Conservation (phyloP, 306 rosid genomes). For the Dicorynia guianensis region DNA sequence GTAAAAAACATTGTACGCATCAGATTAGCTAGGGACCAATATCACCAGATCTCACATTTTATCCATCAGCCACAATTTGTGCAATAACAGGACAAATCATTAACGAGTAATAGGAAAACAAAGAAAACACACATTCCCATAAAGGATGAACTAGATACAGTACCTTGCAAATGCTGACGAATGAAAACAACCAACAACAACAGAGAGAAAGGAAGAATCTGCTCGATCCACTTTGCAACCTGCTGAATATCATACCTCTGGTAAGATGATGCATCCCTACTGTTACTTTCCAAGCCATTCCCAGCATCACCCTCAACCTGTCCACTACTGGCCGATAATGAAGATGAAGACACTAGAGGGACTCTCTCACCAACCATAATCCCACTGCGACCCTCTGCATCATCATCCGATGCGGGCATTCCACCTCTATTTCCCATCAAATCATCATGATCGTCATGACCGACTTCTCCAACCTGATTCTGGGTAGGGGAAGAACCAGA, state of each 20-base stretch:
- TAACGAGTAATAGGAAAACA: constrained; percentile 1
- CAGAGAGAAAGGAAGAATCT: constrained; percentile 86
- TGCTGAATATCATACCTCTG: constrained; percentile 91
- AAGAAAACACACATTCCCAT: background rate
- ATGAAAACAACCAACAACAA: constrained; percentile 80
- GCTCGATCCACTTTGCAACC: constrained; percentile 83
- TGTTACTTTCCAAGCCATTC: constrained; percentile 48
- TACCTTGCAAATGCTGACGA: constrained; percentile 97
- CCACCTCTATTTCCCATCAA: constrained; percentile 48
- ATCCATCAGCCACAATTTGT: constrained; percentile 2
- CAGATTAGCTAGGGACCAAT: constrained; percentile 13
- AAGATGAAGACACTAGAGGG: constrained; percentile 57
- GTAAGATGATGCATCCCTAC: constrained; percentile 62
- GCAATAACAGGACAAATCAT: background rate
- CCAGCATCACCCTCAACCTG: constrained; percentile 50
- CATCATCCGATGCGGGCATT: constrained; percentile 45
- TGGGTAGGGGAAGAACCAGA: constrained; percentile 35
- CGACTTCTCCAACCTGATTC: constrained; percentile 46
- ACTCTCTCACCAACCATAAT: constrained; percentile 50
- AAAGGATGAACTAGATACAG: constrained; percentile 9
- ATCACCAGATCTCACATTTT: constrained; percentile 8
- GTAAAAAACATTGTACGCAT: background rate
- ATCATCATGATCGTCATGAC: constrained; percentile 47
- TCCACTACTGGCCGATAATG: constrained; percentile 47
- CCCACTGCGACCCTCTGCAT: constrained; percentile 40